Conservation (phyloP, 2,329 filamentous ascomycete species). For the Fusarium haematococcum region DNA sequence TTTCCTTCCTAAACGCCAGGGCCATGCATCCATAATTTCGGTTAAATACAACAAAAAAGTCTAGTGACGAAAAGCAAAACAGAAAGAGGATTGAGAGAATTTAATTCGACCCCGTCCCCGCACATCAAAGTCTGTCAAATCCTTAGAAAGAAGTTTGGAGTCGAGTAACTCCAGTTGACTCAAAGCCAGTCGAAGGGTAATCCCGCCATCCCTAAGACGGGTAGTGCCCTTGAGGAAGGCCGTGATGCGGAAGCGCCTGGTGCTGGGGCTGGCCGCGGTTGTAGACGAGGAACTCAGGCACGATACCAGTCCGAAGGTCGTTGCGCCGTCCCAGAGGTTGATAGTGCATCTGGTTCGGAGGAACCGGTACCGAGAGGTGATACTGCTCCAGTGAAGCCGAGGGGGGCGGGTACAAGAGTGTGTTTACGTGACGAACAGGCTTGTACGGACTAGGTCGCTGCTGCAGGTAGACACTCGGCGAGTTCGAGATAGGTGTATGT, state of each 20-base stretch:
- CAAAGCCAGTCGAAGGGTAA: constrained; percentile 11
- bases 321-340: constrained; percentile 79
- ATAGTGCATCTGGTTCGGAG: constrained; percentile 84
- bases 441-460: constrained; percentile 93
- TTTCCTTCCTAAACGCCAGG: constrained; percentile 47
- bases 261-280: constrained; percentile 49
- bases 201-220: constrained; percentile 50
- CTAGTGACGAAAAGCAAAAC: constrained; percentile 29
- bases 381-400: constrained; percentile 83
- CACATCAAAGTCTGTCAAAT: constrained; percentile 5
- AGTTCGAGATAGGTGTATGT: constrained; percentile 78
- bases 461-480: constrained; percentile 87
- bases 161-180: background rate
- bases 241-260: constrained; percentile 42
- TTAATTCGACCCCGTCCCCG: constrained; percentile 5
- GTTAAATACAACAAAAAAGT: constrained; percentile 42
- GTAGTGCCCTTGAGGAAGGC: constrained; percentile 49
- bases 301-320: constrained; percentile 75
- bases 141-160: constrained; percentile 8
- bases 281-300: constrained; percentile 70
- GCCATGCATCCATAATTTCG: constrained; percentile 42
- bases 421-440: constrained; percentile 89
- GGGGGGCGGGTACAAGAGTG: constrained; percentile 88
- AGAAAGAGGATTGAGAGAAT: constrained; percentile 25
- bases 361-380: constrained; percentile 66